Evolutionary conservation across 1,139 yeast genomes (phyloP).

Genomic region (Suhomyces chickasaworum): DNA sequence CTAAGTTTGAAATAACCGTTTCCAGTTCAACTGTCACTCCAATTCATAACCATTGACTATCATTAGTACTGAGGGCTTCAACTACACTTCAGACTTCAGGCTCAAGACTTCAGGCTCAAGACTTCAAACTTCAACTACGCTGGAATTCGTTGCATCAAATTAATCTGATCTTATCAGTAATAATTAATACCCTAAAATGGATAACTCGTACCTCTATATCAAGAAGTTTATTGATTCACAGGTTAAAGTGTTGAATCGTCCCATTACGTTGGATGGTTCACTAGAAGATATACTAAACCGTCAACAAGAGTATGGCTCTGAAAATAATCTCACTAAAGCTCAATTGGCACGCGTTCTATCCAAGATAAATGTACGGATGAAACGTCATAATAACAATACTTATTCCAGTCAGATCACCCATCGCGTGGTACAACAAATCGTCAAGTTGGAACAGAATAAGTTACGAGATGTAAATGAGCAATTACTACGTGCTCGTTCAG

Average conservation of each 20-base stretch:
- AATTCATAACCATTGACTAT: no score
- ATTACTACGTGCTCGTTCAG: constrained; percentile 24
- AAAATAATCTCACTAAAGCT: constrained; percentile 18
- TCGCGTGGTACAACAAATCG: constrained; percentile 40
- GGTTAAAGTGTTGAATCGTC: constrained; percentile 27
- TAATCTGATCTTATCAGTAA: no score
- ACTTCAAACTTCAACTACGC: no score
- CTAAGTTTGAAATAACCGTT: no score
- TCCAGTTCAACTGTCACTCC: no score
- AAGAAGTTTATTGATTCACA: constrained; percentile 35
- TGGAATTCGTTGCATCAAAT: no score
- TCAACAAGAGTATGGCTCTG: constrained; percentile 14
- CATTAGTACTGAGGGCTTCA: no score
- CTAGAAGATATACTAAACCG: constrained; percentile 19
- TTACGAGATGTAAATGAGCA: constrained; percentile 31
- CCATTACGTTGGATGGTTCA: constrained; percentile 23
- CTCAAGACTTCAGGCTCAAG: no score
- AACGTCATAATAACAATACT: constrained; percentile 31
- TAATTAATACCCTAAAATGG: neutral
- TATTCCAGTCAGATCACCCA: constrained; percentile 36
- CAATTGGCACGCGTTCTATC: constrained; percentile 28
- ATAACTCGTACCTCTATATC: constrained; percentile 27
- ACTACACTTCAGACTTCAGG: no score
- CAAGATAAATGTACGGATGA: constrained; percentile 31
- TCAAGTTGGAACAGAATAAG: constrained; percentile 36